Base-by-base conservation (phyloP, 139 green algal species). In the Haematococcus lacustris region DNA sequence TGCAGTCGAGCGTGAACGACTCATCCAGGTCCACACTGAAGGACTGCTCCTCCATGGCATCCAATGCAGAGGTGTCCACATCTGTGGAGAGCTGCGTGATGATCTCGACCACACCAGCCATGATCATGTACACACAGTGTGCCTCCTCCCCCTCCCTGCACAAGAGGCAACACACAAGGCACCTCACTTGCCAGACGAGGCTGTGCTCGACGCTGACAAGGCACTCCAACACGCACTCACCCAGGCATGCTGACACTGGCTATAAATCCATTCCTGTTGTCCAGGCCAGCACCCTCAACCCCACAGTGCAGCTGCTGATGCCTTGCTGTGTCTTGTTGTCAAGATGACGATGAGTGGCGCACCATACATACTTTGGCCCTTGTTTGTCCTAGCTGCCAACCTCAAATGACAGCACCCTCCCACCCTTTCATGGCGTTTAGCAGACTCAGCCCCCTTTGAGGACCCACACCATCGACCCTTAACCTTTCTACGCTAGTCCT, bases 81-180 rank as follows among this genome's bases (percentile, higher is more conserved):
- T 53, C 43, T 53, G 43, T 17, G 43, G 9, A 9, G 9, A 35
- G 17, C 5, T 38, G 75, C 57, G 77, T 72, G 51, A 80, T 40
- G 32, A 89, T 82, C 68, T 89, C 82, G 35, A 86, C 84, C 23
- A 79, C 79, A 25, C 82, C 82, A 40, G 62, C 74, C 79, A 88
- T 85, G 37, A 85, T 73, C 68, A 85, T 80, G 70, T 76, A 85
- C 25, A 85, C 80, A 53, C 80, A 85, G 41, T 85, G 63, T 38
- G 73, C 73, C 43, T 74, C 61, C 66, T 85, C 71, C 66, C 80
- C 80, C 73, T 79, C 69, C 72, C 65, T 74, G 65, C 65, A 53
- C 9, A 9, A 53, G 43, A 9, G 17, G 43, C 43, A 53, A 53
- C 43, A 53, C 43, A 17, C 9, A 9, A 53, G 43, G 17, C 9